Conservation (phyloP, 768 basidiomycete genomes). For the Russula compacta region DNA sequence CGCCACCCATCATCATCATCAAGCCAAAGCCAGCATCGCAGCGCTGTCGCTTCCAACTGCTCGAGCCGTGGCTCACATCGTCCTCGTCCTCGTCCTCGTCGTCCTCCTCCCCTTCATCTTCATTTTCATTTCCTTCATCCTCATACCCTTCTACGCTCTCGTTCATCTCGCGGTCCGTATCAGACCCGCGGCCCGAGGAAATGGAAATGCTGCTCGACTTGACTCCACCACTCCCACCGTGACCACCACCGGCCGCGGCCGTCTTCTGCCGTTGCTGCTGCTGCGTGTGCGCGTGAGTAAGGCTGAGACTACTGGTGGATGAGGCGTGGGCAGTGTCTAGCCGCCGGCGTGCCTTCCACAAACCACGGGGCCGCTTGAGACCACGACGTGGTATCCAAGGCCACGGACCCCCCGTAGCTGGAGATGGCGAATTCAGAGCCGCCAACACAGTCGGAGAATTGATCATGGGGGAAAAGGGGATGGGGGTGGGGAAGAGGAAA, state of each 20-base stretch:
- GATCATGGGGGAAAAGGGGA: not conserved
- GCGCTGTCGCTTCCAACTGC: conserved; percentile 23
- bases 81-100: conserved; percentile 11
- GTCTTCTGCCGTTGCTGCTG: not conserved
- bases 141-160: conserved; percentile 10
- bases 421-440: not conserved
- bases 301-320: not conserved
- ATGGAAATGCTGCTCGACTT: not conserved
- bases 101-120: not conserved
- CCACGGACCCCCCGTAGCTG: not conserved
- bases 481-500: no score
- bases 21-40: conserved; percentile 13
- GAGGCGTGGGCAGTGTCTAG: not conserved
- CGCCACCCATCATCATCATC: not conserved
- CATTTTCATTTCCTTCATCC: not conserved
- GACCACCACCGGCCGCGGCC: no score
- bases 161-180: conserved; percentile 4
- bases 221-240: not conserved
- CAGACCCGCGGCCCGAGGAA: conserved; percentile 3
- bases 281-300: not conserved
- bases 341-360: conserved; percentile 14
- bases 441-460: conserved; percentile 3
- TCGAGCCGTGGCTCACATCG: conserved; percentile 20
- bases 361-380: conserved; percentile 13
- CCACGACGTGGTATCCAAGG: conserved; percentile 10